These are phyloP conservation scores for Diaporthe velutina DNA, from an alignment of 2,329 filamentous ascomycete species.

Conservation along the genomic window DNA sequence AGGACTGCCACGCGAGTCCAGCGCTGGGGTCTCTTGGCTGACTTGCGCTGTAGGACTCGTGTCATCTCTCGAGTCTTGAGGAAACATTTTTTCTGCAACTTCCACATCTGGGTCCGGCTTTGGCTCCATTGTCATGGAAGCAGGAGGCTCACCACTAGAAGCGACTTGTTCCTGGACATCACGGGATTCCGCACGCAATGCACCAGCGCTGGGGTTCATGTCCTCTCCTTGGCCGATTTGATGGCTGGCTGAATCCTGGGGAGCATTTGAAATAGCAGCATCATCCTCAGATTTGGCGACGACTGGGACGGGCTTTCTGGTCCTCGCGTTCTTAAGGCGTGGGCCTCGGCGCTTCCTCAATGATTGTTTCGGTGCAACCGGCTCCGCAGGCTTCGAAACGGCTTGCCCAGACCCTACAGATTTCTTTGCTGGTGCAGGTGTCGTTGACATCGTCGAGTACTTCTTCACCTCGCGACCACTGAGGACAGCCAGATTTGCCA, in stretches of 20 bases:
- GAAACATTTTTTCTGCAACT: background rate
- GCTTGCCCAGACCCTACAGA: background rate
- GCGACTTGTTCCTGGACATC: background rate
- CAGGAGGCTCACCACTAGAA: background rate
- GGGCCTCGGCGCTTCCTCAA: constrained; percentile 33
- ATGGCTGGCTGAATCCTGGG: background rate
- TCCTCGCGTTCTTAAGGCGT: constrained; percentile 39
- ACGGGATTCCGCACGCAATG: background rate
- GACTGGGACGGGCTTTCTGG: background rate
- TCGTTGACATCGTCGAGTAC: background rate
- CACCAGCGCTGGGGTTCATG: background rate
- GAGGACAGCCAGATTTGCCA: constrained; percentile 54
- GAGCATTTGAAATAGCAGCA: background rate
- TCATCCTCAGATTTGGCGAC: background rate
- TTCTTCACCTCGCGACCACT: constrained; percentile 43
- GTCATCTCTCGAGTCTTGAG: background rate
- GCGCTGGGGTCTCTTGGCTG: constrained; percentile 40
- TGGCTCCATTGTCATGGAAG: background rate
- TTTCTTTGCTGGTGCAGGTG: background rate
- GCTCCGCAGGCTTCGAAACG: background rate
- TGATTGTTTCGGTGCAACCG: background rate
- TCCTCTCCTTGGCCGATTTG: background rate
- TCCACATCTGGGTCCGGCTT: background rate
- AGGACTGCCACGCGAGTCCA: background rate
- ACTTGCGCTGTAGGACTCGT: background rate